Evolutionary conservation across 768 basidiomycete species (phyloP).

Genomic region (Cystofilobasidium bisporidii): DNA sequence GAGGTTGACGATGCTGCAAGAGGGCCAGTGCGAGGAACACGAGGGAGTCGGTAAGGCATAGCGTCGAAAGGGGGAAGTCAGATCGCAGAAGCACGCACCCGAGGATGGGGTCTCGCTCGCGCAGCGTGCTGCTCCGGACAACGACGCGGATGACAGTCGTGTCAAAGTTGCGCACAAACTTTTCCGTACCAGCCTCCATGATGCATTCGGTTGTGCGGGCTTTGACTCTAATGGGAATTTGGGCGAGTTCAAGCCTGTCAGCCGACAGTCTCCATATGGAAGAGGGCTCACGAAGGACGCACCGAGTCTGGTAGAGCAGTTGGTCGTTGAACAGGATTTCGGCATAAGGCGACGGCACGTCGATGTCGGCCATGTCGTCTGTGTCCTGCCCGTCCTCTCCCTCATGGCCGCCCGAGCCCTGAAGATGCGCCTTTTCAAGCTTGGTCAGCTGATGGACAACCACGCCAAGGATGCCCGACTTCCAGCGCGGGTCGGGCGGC

Average conservation of each 20-base stretch:
- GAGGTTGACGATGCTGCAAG: slow-evolving; percentile 51
- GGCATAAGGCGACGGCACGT: slow-evolving; percentile 57
- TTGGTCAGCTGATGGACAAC: slow-evolving; percentile 57
- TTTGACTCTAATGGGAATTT: too few relatives aligned
- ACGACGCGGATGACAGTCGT: slow-evolving; percentile 4
- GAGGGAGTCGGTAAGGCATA: not conserved
- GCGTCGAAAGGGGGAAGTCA: not conserved
- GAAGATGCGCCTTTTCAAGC: slow-evolving; percentile 52
- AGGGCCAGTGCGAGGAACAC: not conserved
- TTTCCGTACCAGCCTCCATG: slow-evolving; percentile 57
- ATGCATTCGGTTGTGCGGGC: slow-evolving; percentile 27
- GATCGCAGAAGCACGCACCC: too few relatives aligned
- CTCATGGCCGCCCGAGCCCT: slow-evolving; percentile 46
- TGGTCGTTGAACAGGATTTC: slow-evolving; percentile 51
- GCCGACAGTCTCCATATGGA: too few relatives aligned
- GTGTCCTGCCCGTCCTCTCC: slow-evolving; percentile 52
- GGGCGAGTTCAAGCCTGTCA: too few relatives aligned
- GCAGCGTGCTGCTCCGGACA: slow-evolving; percentile 3
- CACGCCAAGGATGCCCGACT: slow-evolving; percentile 52
- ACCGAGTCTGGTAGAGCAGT: slow-evolving; percentile 23
- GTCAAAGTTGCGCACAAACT: slow-evolving; percentile 55
- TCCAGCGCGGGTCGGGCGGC: slow-evolving; percentile 12
- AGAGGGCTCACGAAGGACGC: too few relatives aligned
- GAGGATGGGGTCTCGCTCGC: slow-evolving; percentile 37
- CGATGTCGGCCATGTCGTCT: slow-evolving; percentile 48